Conservation (phyloP, 2,329 filamentous ascomycete genomes). For the Penicillium sp. region DNA sequence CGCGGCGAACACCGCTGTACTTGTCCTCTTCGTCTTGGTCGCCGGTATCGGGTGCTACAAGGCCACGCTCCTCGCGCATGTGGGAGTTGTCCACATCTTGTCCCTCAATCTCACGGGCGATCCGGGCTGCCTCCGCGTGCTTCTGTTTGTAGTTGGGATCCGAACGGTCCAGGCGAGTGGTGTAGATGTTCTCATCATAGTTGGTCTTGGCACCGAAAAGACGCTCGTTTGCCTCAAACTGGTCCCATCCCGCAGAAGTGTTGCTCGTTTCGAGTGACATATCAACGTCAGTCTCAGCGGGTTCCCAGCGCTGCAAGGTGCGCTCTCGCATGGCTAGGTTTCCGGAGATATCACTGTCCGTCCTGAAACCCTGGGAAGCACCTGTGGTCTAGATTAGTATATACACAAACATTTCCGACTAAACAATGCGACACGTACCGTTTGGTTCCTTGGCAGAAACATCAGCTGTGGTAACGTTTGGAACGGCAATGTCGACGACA, state of each 20-base stretch:
- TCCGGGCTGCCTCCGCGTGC: conserved; percentile 73
- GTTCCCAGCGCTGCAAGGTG: conserved; percentile 76
- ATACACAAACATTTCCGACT: background rate
- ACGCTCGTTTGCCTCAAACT: conserved; percentile 85
- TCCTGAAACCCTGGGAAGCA: conserved; percentile 67
- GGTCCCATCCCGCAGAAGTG: conserved; percentile 68
- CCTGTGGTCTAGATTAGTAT: conserved; percentile 49
- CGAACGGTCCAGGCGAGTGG: conserved; percentile 79
- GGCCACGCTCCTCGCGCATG: conserved; percentile 81
- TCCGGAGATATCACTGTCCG: conserved; percentile 83
- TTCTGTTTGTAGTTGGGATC: conserved; percentile 79
- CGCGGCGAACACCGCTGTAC: conserved; percentile 88
- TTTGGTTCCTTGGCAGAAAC: conserved; percentile 54
- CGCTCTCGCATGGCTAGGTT: conserved; percentile 67
- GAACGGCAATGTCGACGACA: conserved; percentile 54
- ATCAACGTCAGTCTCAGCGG: conserved; percentile 62
- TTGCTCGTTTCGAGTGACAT: conserved; percentile 66
- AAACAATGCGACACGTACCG: conserved; percentile 44
- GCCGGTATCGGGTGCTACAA: conserved; percentile 62
- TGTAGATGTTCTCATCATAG: conserved; percentile 94
- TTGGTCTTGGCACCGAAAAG: conserved; percentile 84
- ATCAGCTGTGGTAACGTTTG: conserved; percentile 53
- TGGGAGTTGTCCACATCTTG: conserved; percentile 73
- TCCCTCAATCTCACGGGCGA: conserved; percentile 85
- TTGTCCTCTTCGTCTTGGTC: conserved; percentile 88